Base-by-base conservation (phyloP, 1,284 basidiomycete species). In the Termitomyces sp. region DNA sequence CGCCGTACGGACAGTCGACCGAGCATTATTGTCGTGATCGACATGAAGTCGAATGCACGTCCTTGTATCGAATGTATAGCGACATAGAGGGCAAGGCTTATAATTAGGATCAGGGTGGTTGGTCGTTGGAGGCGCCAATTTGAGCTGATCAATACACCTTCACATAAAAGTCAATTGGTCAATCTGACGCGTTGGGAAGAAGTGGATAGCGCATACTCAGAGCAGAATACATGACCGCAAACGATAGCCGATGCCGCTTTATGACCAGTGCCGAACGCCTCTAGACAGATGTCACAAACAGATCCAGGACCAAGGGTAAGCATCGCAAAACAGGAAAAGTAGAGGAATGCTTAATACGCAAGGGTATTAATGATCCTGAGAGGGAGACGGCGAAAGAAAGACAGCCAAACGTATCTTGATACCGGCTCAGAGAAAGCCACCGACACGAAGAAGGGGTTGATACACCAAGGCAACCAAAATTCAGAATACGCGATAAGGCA, bases 141-240 rank as follows among this genome's bases (percentile, higher is more conserved):
- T 50, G 26, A 74, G 61, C 34, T 65, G 61, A 31, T 71, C 59
- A 34, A 77, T 65, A 57, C 76, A 79, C 9, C 76, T 78, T 51
- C 10, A 50, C 12, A 45, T 4, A 24, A 17, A 47, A 17, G 55
- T 58, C 51, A 52, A 52, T 42, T 43, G 55, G 40, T 52, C 39
- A 38, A 33, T 21, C 30, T 33, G 33, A 26, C 46, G 15, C 19
- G 39, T 24, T 24, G 36, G 13, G 3, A 47, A 33, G 46, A 31
- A 42, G 47, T 4, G 28, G 6, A 41, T 10, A 7, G 10, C 15
- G 71, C 76, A 57, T 60, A 80, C 79, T 65, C 66, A 17, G 65
- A 61, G 60, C 79, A 81, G 63, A 80, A 81, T 48, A 78, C 72
- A 67, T 81, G 79, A 19, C 79, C 79, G 58, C 80, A 82, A 46